Evolutionary conservation across 495 filamentous ascomycete genomes (phyloP).

Genomic region (Cenococcum geophilum): DNA sequence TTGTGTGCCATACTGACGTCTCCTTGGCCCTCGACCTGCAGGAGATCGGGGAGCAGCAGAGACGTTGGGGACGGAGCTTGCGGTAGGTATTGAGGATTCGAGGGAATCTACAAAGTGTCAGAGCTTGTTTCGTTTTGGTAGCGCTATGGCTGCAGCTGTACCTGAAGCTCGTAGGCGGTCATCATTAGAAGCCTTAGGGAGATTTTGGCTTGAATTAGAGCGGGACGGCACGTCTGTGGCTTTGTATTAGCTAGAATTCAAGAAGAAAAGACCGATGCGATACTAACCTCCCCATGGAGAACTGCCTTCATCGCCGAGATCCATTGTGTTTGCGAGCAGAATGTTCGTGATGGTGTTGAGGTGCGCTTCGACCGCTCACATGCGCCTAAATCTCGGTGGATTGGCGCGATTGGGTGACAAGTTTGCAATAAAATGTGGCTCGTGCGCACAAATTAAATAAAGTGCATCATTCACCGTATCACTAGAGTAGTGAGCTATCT

Average conservation of each 20-base stretch:
- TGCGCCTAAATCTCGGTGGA: no score
- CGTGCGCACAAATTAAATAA: no score
- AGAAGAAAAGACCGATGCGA: neutral
- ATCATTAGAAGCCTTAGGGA: conserved; percentile 30
- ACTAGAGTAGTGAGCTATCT: no score
- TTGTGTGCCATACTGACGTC: conserved; percentile 69
- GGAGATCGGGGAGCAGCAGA: conserved; percentile 27
- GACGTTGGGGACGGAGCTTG: conserved; percentile 22
- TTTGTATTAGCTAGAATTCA: neutral
- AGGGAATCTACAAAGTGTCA: conserved; percentile 16
- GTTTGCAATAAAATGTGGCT: no score
- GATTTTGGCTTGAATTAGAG: conserved; percentile 31
- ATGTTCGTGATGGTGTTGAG: neutral
- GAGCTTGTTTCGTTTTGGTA: neutral
- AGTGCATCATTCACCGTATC: no score
- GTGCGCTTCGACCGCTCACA: no score
- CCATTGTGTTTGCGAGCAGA: conserved; percentile 20
- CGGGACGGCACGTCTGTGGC: conserved; percentile 37
- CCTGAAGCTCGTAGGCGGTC: conserved; percentile 7
- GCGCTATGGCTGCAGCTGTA: neutral
- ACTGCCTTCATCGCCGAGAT: conserved; percentile 38
- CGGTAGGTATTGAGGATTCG: conserved; percentile 19
- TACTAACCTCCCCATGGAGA: conserved; percentile 40
- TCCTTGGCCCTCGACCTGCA: conserved; percentile 49
- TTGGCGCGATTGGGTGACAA: no score